Conservation (phyloP, 2,329 filamentous ascomycete species). For the Trichoderma sp. region DNA sequence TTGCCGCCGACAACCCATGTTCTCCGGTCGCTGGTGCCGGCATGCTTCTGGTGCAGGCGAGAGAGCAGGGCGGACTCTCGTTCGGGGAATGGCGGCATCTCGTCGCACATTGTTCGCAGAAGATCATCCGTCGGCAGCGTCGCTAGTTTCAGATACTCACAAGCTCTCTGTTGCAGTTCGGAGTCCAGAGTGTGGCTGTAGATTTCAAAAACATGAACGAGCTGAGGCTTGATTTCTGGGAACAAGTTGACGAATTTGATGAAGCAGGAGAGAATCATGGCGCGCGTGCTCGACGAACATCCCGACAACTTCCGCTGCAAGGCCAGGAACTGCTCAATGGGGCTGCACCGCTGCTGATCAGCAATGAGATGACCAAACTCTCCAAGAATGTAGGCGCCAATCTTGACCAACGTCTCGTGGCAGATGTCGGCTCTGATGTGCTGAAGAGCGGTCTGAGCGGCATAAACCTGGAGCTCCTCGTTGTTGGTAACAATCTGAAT, state of each 20-base stretch:
- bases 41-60: constrained; percentile 90
- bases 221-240: constrained; percentile 95
- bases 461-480: constrained; percentile 95
- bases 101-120: constrained; percentile 89
- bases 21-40: constrained; percentile 87
- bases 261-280: constrained; percentile 93
- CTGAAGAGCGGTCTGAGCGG: constrained; percentile 87
- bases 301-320: constrained; percentile 86
- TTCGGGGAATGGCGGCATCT: constrained; percentile 98
- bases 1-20: constrained; percentile 99
- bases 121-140: constrained; percentile 87
- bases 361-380: constrained; percentile 97
- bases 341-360: constrained; percentile 87
- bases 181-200: constrained; percentile 96
- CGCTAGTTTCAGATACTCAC: constrained; percentile 87
- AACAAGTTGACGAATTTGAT: constrained; percentile 98
- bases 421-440: constrained; percentile 92
- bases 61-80: constrained; percentile 89
- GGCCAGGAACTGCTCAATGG: constrained; percentile 95
- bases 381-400: constrained; percentile 91
- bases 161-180: constrained; percentile 93
- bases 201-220: constrained; percentile 83
- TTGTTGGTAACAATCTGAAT: constrained; percentile 99
- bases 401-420: constrained; percentile 97
- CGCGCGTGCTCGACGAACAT: constrained; percentile 85